These are phyloP conservation scores for Tulasnella sp. DNA, from an alignment of 768 basidiomycete genomes.

Conservation along the genomic window DNA sequence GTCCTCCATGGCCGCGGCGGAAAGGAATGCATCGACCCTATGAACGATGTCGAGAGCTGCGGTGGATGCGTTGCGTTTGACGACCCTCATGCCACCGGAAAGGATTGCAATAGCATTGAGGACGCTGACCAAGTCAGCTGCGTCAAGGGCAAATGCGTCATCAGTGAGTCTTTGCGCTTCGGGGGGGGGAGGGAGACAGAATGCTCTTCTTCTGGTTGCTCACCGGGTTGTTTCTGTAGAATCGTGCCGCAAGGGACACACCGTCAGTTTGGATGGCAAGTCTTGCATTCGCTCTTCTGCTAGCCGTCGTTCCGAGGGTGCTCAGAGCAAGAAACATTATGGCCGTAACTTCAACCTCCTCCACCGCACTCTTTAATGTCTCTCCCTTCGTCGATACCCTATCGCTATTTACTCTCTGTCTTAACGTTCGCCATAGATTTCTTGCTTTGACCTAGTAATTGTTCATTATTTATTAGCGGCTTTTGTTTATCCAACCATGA, in stretches of 20 bases:
- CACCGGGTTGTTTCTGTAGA: neutral
- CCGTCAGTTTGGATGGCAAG: neutral
- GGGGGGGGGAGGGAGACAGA: neutral
- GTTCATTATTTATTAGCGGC: too few species aligned
- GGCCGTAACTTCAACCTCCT: neutral
- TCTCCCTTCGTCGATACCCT: neutral
- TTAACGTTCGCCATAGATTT: neutral
- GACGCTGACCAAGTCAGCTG: slow-evolving; percentile 42
- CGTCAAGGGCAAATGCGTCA: slow-evolving; percentile 38
- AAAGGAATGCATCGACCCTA: slow-evolving; percentile 10
- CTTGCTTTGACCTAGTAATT: neutral
- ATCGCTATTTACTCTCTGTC: neutral
- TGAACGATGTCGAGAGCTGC: slow-evolving; percentile 7
- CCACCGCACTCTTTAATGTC: neutral
- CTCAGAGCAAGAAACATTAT: neutral
- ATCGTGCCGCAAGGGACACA: slow-evolving; percentile 4
- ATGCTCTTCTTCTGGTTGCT: neutral
- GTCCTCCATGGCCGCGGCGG: slow-evolving; percentile 8
- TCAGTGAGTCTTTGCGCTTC: slow-evolving; percentile 37
- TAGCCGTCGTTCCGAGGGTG: neutral
- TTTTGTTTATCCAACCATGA: too few species aligned
- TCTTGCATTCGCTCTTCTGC: neutral
- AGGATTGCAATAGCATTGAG: slow-evolving; percentile 47
- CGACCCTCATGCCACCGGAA: slow-evolving; percentile 30
- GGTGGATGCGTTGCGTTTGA: slow-evolving; percentile 16